Evolutionary conservation across 2,329 filamentous ascomycete genomes (phyloP).

Genomic region (Colletotrichum graminicola): DNA sequence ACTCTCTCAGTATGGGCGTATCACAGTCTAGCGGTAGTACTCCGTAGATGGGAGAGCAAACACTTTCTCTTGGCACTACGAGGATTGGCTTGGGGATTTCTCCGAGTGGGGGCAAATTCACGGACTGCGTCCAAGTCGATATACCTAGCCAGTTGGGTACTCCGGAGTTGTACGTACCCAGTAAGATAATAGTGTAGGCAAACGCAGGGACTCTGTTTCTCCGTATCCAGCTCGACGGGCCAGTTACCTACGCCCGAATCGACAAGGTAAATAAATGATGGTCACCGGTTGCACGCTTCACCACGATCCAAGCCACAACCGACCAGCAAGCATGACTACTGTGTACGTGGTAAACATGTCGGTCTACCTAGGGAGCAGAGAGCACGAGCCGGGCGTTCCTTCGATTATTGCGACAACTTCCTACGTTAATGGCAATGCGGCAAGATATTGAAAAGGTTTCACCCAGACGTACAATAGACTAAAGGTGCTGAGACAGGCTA

Average conservation of each 20-base stretch:
- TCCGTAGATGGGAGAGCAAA: no score
- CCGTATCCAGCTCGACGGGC: background rate
- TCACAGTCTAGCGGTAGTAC: no score
- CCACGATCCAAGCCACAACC: background rate
- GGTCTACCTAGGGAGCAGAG: background rate
- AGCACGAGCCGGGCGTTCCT: background rate
- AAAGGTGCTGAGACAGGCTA: background rate
- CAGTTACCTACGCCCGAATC: background rate
- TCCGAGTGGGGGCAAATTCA: background rate
- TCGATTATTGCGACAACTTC: background rate
- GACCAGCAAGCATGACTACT: background rate
- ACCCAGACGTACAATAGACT: background rate
- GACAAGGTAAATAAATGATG: background rate
- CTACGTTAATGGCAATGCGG: background rate
- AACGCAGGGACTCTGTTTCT: conserved; percentile 1
- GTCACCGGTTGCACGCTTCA: background rate
- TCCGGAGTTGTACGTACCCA: background rate
- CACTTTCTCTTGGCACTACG: background rate
- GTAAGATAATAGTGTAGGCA: background rate
- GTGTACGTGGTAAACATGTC: background rate
- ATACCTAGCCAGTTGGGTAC: no score
- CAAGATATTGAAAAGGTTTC: background rate
- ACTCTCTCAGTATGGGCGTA: no score
- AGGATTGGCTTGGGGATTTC: background rate
- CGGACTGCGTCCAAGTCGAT: no score